phyloP scores from a whole-genome alignment of 73 alveolate genomes.

The Tetrahymena borealis region DNA sequence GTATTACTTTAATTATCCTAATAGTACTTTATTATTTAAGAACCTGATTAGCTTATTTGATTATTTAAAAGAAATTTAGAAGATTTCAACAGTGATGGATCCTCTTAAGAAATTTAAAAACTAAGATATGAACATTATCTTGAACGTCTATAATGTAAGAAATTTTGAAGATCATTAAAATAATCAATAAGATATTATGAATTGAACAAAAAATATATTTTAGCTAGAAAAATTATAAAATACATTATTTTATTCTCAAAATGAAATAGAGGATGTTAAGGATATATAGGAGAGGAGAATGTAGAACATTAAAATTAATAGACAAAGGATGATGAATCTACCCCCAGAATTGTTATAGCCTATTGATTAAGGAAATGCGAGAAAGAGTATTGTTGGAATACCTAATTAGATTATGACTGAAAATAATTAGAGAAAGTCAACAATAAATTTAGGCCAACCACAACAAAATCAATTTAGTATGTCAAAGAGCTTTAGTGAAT shows the following conservation, averaged over 20 bases:
- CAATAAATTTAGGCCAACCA: neutral
- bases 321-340: neutral
- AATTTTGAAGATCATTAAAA: neutral
- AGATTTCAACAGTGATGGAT: neutral
- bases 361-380: neutral
- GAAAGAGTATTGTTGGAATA: neutral
- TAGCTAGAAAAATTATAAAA: too few species aligned
- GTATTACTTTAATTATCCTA: neutral
- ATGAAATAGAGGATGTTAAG: neutral
- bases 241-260: neutral
- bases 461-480: neutral
- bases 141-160: neutral
- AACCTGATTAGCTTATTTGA: too few species aligned
- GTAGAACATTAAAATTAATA: neutral
- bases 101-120: neutral
- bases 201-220: too few species aligned
- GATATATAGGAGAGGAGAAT: neutral
- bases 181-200: neutral
- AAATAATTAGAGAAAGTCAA: neutral
- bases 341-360: neutral
- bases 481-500: neutral
- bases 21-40: neutral
- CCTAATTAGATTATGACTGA: neutral
- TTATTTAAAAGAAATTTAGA: neutral
- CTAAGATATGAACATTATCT: neutral